Evolutionary conservation across 1,284 basidiomycete genomes (phyloP), one percentile per base, ranked within the genome.

Genomic region (Ustilago nuda): DNA sequence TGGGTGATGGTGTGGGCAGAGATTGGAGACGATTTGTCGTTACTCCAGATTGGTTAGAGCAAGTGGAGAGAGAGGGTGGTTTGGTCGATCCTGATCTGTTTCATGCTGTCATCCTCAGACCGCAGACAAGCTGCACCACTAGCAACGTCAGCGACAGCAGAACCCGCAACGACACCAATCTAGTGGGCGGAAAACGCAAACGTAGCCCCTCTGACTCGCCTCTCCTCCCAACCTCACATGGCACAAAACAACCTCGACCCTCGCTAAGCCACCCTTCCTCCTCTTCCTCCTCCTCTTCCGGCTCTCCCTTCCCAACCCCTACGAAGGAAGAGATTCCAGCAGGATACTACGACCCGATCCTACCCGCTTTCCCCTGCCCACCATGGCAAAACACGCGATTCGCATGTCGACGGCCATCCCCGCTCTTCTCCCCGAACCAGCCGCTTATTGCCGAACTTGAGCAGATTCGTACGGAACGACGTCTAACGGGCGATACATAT

Each of bases 341-440:
- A 8, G 27, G 37, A 35, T 61, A 60, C 58, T 72, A 66, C 53
- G 56, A 43, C n/a, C 56, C 66, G 4, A 37, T 62, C 56, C 37
- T 36, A 23, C 66, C 58, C 15, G 55, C 71, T 1, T 13, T 61
- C 43, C 2, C 6, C 39, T 58, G 52, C 27, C 76, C 72, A 0
- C 69, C 45, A 1, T 81, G 72, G 67, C 37, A 56, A 41, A 82
- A 82, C 50, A 71, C 72, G 0, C 61, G 72, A 4, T 82, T 62
- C 61, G 76, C 80, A 8, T 82, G 80, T 60, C 59, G 72, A 19
- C 68, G 82, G 17, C 82, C 82, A 6, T 76, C 80, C 2, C 82
- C 82, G 4, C 68, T 83, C n/a, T 12, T 70, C 56, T 76, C 56
- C 27, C 54, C 59, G 48, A 84, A 85, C 54, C 83, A 85, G 53